A percentile compares a stretch with the other conserved stretches of the same genome.
These are phyloP conservation scores for Trichophyton benhamiae DNA, from an alignment of 2,329 filamentous ascomycete genomes.

Conservation along the genomic window DNA sequence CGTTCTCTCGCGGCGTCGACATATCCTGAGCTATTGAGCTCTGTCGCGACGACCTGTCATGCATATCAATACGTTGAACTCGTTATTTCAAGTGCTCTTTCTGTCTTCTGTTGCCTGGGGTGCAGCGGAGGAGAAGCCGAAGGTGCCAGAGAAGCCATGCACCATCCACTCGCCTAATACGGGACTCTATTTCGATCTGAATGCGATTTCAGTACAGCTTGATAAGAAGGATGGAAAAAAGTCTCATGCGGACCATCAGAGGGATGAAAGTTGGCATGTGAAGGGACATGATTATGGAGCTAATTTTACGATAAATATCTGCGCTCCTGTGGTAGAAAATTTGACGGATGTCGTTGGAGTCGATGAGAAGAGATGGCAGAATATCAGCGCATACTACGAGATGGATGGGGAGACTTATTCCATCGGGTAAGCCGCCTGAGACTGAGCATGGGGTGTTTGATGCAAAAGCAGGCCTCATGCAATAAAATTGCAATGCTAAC, in stretches of 20 bases:
- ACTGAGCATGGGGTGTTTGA: neutral
- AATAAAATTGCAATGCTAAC: neutral
- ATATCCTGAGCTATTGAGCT: neutral
- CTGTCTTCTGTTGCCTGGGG: neutral
- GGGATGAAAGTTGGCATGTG: constrained; percentile 37
- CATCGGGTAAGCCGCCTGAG: constrained; percentile 29
- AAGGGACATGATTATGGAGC: constrained; percentile 39
- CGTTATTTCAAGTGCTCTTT: neutral
- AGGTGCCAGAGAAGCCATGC: constrained; percentile 36
- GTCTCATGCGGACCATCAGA: constrained; percentile 23
- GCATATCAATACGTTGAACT: neutral
- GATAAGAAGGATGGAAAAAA: constrained; percentile 31
- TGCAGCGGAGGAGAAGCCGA: neutral
- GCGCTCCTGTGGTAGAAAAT: constrained; percentile 38
- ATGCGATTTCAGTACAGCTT: constrained; percentile 43
- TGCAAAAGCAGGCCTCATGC: neutral
- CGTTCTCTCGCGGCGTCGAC: neutral
- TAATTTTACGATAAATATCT: constrained; percentile 42
- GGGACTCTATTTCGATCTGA: constrained; percentile 53
- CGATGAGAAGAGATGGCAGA: constrained; percentile 29
- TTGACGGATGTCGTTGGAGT: constrained; percentile 37
- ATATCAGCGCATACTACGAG: constrained; percentile 40
- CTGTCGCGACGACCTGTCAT: neutral
- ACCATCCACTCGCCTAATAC: constrained; percentile 50
- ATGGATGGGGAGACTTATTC: constrained; percentile 33